Conservation (phyloP, 169 alveolate species). For the Plasmodium coatneyi region DNA sequence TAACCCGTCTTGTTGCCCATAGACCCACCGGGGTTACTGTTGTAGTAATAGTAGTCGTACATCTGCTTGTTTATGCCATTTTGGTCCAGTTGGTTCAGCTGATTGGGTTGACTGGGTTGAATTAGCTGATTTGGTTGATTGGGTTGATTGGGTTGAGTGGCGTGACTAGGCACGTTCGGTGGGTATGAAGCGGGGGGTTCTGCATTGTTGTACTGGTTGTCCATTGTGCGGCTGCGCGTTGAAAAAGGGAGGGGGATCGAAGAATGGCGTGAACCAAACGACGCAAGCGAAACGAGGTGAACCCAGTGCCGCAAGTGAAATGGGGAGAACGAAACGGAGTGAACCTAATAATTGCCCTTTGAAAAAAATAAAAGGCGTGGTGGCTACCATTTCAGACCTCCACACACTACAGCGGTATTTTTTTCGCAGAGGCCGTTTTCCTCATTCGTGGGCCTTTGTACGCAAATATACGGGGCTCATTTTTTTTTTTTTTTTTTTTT, state of each 20-base stretch:
- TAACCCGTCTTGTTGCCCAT: conserved; percentile 11
- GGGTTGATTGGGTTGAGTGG: background rate
- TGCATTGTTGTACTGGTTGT: conserved; percentile 13
- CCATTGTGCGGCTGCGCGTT: conserved; percentile 19
- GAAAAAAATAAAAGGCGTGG: background rate
- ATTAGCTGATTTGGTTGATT: background rate
- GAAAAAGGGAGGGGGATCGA: background rate
- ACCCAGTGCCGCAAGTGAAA: background rate
- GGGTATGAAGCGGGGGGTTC: conserved; percentile 11
- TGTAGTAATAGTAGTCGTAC: conserved; percentile 49
- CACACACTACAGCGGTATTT: background rate
- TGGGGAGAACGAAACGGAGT: background rate
- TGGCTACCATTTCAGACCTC: background rate
- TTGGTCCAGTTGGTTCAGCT: background rate
- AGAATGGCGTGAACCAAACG: conserved; percentile 6
- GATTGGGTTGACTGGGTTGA: background rate
- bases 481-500: background rate
- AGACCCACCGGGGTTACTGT: conserved; percentile 4
- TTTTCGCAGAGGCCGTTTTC: background rate
- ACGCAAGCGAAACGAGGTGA: background rate
- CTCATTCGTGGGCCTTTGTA: background rate
- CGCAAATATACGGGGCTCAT: background rate
- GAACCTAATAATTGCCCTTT: background rate
- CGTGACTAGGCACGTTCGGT: background rate
- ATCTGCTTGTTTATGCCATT: conserved; percentile 40